These are phyloP conservation scores for Hyaloscypha bicolor DNA, from an alignment of 495 filamentous ascomycete species.

Conservation along the genomic window DNA sequence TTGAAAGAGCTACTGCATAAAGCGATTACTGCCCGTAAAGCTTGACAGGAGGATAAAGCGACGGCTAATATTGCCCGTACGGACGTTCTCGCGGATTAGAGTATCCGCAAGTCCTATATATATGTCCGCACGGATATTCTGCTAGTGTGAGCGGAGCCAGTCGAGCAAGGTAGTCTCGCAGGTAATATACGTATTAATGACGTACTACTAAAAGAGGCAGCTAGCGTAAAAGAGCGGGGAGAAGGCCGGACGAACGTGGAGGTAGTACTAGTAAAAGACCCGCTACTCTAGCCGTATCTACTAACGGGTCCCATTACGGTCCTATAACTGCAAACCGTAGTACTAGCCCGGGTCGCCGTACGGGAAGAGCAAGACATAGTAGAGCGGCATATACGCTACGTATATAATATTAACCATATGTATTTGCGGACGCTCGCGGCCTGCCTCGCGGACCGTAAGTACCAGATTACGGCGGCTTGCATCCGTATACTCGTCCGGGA, in stretches of 20 bases:
- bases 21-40: no score
- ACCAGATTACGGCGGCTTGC: no score
- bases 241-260: conserved; percentile 11
- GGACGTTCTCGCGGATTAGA: conserved; percentile 13
- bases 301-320: no score
- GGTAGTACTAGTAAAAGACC: conserved; percentile 21
- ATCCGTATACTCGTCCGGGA: conserved; percentile 21
- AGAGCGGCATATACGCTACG: conserved; percentile 26
- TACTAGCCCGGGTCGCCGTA: conserved; percentile 19
- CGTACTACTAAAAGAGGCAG: no score
- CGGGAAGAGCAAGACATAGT: conserved; percentile 29
- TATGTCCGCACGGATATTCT: conserved; percentile 22
- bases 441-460: no score
- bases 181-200: conserved; percentile 21
- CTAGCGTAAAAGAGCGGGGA: conserved; percentile 18
- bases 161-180: conserved; percentile 8
- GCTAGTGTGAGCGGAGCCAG: conserved; percentile 20
- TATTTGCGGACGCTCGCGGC: neutral
- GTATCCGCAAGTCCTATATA: conserved; percentile 25
- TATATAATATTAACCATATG: conserved; percentile 13
- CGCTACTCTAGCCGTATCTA: conserved; percentile 17
- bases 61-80: conserved; percentile 2
- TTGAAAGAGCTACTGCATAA: no score
- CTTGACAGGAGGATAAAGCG: conserved; percentile 15
- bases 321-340: conserved; percentile 17